Conservation (phyloP, 768 basidiomycete species). For the Vararia minispora region DNA sequence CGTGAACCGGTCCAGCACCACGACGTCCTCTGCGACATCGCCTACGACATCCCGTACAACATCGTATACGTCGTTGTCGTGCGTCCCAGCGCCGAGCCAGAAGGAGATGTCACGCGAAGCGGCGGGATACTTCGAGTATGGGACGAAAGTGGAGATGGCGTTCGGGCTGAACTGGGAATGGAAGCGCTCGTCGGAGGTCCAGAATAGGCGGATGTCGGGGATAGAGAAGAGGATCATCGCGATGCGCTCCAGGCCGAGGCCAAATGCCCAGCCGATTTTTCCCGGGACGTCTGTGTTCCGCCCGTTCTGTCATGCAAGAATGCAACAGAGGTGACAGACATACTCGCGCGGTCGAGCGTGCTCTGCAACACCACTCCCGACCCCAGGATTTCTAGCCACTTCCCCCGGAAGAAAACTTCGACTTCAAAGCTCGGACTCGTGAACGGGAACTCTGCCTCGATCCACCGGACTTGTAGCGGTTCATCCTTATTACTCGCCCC, state of each 20-base stretch:
- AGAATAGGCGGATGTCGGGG: constrained; percentile 96
- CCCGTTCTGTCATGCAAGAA: no score
- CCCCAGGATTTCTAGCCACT: constrained; percentile 96
- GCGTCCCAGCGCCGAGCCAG: constrained; percentile 60
- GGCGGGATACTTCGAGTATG: constrained; percentile 88
- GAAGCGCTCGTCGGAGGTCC: constrained; percentile 87
- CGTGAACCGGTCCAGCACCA: constrained; percentile 82
- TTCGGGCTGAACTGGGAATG: constrained; percentile 73
- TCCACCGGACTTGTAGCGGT: constrained; percentile 89
- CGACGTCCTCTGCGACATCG: constrained; percentile 85
- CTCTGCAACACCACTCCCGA: constrained; percentile 87
- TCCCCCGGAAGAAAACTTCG: constrained; percentile 90
- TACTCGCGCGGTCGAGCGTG: constrained; percentile 80
- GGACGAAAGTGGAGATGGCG: constrained; percentile 70
- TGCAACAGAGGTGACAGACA: constrained; percentile 28
- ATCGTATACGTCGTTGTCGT: constrained; percentile 97
- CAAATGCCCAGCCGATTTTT: constrained; percentile 97
- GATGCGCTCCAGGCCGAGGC: constrained; percentile 92
- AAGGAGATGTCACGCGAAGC: constrained; percentile 95
- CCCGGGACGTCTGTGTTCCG: constrained; percentile 60
- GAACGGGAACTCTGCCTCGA: constrained; percentile 96
- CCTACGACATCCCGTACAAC: constrained; percentile 87
- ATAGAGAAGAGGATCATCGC: constrained; percentile 97
- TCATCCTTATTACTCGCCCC: constrained; percentile 40
- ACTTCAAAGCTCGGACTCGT: constrained; percentile 97